Evolutionary conservation across 441 rosid species (phyloP).

Genomic region (Gossypium aridum): DNA sequence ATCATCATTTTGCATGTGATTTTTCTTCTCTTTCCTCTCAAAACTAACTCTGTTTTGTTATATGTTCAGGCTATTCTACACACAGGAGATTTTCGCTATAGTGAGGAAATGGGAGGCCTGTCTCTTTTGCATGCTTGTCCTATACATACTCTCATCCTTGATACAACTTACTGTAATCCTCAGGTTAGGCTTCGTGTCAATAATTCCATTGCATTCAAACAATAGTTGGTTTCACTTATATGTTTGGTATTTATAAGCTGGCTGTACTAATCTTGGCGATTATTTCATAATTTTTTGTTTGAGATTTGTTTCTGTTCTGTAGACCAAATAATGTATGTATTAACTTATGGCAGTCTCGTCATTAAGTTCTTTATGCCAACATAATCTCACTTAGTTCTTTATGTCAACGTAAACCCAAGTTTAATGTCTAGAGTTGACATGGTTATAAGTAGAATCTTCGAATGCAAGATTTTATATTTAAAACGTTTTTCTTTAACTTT

Average conservation of each 20-base stretch:
- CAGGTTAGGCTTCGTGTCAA: conserved; percentile 42
- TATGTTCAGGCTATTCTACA: conserved; percentile 68
- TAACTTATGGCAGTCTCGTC: neutral
- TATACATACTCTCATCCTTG: conserved; percentile 79
- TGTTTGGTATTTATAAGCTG: neutral
- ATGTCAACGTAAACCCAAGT: neutral
- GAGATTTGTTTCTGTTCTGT: neutral
- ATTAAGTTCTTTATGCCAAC: neutral
- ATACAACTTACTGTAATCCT: conserved; percentile 89
- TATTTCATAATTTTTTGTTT: neutral
- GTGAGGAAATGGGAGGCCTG: conserved; percentile 47
- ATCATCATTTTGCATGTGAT: conserved; percentile 1
- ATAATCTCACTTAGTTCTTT: neutral
- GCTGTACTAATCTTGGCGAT: neutral
- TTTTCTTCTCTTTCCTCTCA: conserved; percentile 2
- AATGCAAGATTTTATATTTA: neutral
- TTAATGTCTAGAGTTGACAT: neutral
- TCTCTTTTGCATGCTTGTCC: conserved; percentile 30
- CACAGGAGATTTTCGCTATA: conserved; percentile 89
- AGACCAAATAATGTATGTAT: neutral
- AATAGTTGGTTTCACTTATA: neutral
- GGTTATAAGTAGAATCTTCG: neutral
- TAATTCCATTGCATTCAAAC: neutral
- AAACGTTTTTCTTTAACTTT: neutral
- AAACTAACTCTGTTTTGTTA: conserved; percentile 3